These are phyloP conservation scores for Mollisiaceae sp. DNA, from an alignment of 2,329 filamentous ascomycete genomes.

Conservation along the genomic window DNA sequence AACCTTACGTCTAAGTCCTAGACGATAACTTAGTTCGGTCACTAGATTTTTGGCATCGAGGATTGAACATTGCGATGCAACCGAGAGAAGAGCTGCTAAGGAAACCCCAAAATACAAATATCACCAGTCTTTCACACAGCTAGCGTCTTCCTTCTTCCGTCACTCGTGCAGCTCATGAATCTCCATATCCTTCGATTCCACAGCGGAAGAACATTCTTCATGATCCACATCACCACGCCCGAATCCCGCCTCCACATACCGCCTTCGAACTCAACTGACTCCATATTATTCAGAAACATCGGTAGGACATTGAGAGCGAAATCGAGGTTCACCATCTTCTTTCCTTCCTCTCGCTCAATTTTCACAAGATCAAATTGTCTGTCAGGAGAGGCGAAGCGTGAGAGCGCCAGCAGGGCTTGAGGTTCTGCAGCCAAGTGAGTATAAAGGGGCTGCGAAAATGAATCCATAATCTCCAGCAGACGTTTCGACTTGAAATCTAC, in stretches of 20 bases:
- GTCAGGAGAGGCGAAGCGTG: constrained; percentile 23
- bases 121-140: background rate
- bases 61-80: too few species aligned
- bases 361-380: constrained; percentile 23
- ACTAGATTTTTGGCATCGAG: too few species aligned
- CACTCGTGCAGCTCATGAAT: constrained; percentile 29
- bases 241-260: constrained; percentile 30
- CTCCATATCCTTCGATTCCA: constrained; percentile 25
- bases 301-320: constrained; percentile 28
- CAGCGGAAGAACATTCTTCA: constrained; percentile 23
- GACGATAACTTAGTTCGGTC: too few species aligned
- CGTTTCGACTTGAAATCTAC: constrained; percentile 14
- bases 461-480: constrained; percentile 32
- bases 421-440: constrained; percentile 30
- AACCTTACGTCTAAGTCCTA: too few species aligned
- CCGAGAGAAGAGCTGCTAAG: too few species aligned
- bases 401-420: constrained; percentile 23
- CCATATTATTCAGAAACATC: constrained; percentile 31
- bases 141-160: constrained; percentile 18
- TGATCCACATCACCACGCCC: constrained; percentile 22
- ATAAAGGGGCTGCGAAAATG: constrained; percentile 26
- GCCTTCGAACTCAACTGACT: constrained; percentile 27
- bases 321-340: constrained; percentile 24
- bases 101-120: background rate
- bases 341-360: constrained; percentile 25